Percentiles rank a stretch among this genome's conserved stretches.
Conservation (phyloP, 23 red algal genomes). For the Chondrus crispus region DNA sequence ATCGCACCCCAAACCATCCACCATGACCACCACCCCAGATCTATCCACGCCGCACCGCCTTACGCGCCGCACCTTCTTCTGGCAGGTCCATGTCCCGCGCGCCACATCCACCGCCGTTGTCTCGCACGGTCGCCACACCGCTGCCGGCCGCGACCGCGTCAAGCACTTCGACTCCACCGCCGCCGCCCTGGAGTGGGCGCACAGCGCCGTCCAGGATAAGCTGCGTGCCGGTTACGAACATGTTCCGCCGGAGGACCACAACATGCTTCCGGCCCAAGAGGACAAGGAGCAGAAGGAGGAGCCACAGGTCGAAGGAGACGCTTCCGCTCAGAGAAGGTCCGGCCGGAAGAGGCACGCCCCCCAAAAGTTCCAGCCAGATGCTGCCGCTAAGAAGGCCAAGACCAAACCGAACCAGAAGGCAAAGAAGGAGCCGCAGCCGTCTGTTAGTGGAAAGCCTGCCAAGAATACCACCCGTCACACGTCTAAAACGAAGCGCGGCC, state of each 20-base stretch:
- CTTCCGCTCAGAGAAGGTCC: no score
- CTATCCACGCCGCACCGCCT: constrained; percentile 34
- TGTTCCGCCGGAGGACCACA: not conserved
- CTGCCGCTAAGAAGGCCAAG: not conserved
- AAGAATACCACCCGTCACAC: not conserved
- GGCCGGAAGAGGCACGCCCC: not conserved
- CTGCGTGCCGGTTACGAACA: not conserved
- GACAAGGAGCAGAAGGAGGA: not conserved
- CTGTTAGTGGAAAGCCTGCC: not conserved
- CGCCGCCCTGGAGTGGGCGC: constrained; percentile 20
- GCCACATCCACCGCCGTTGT: not conserved
- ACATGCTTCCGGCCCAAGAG: not conserved
- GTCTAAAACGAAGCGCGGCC: not conserved
- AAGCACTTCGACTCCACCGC: not conserved
- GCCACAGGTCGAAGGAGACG: not conserved
- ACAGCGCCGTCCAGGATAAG: not conserved
- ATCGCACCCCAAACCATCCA: not conserved
- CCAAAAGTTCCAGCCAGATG: not conserved
- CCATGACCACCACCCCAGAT: constrained; percentile 1
- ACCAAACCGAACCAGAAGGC: not conserved
- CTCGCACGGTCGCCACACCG: not conserved
- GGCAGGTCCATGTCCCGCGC: constrained; percentile 4
- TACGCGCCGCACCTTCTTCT: constrained; percentile 44
- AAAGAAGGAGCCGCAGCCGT: not conserved
- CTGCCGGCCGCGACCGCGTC: constrained; percentile 1